phyloP scores from a whole-genome alignment of 257 asterid species.

The Striga asiatica region DNA sequence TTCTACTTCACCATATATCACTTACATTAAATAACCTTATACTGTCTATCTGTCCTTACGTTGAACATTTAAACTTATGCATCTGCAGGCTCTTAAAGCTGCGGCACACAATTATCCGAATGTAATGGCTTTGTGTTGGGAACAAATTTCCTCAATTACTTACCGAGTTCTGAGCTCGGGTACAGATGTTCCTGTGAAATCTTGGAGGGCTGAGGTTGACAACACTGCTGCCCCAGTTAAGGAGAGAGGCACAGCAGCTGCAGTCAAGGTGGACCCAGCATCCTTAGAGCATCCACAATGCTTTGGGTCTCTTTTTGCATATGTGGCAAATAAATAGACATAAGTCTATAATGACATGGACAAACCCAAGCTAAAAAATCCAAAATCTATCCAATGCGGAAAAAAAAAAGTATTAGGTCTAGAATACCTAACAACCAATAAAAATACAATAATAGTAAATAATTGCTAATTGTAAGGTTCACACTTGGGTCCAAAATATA shows the following conservation, averaged over 20 bases:
- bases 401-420: no score
- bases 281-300: no score
- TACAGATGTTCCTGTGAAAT: constrained; percentile 35
- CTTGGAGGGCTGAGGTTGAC: constrained; percentile 49
- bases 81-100: constrained; percentile 81
- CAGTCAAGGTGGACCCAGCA: constrained; percentile 51
- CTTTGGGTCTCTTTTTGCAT: no score
- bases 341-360: no score
- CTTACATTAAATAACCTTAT: background rate
- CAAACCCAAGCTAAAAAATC: no score
- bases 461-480: no score
- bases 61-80: constrained; percentile 15
- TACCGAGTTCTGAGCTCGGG: constrained; percentile 35
- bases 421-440: no score
- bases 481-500: no score
- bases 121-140: constrained; percentile 62
- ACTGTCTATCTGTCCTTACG: background rate
- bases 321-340: no score
- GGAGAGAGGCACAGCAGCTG: constrained; percentile 74
- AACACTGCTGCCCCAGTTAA: constrained; percentile 34
- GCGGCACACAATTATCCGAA: constrained; percentile 88
- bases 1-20: background rate
- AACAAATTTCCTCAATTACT: constrained; percentile 45
- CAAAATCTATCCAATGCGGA: no score
- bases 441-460: no score